phyloP scores from a whole-genome alignment of 2,329 filamentous ascomycete species.

The Alternaria hordeiaustralica region DNA sequence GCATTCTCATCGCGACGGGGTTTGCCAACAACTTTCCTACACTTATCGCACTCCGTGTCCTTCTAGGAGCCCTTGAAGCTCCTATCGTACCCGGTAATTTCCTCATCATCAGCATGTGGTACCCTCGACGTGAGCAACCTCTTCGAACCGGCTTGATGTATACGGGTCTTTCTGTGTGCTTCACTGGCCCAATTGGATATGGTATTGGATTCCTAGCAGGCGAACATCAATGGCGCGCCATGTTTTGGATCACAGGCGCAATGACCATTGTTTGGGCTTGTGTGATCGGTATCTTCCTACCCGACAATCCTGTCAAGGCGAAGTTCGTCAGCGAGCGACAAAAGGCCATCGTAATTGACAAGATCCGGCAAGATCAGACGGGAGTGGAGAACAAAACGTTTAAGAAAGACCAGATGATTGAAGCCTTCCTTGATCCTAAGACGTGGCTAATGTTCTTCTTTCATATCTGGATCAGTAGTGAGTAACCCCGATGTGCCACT shows the following conservation, averaged over 20 bases:
- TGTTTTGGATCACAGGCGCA: conserved; percentile 49
- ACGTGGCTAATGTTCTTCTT: conserved; percentile 46
- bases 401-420: conserved; percentile 52
- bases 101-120: conserved; percentile 49
- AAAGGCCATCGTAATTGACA: conserved; percentile 37
- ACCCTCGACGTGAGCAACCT: conserved; percentile 41
- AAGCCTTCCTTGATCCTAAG: conserved; percentile 53
- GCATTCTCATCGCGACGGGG: conserved; percentile 21
- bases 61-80: conserved; percentile 63
- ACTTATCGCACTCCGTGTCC: conserved; percentile 59
- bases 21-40: conserved; percentile 44
- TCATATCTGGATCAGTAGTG: conserved; percentile 32
- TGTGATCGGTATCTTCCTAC: conserved; percentile 43
- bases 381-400: conserved; percentile 57
- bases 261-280: conserved; percentile 41
- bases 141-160: conserved; percentile 39
- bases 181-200: conserved; percentile 43
- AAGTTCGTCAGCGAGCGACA: conserved; percentile 43
- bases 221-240: conserved; percentile 48
- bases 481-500: neutral
- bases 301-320: conserved; percentile 49
- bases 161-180: conserved; percentile 42
- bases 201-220: conserved; percentile 33
- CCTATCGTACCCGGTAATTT: conserved; percentile 54
- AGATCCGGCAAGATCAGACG: conserved; percentile 53